Conservation (phyloP, 192 early-diverging fungal species). For the Obelidium mucronatum region DNA sequence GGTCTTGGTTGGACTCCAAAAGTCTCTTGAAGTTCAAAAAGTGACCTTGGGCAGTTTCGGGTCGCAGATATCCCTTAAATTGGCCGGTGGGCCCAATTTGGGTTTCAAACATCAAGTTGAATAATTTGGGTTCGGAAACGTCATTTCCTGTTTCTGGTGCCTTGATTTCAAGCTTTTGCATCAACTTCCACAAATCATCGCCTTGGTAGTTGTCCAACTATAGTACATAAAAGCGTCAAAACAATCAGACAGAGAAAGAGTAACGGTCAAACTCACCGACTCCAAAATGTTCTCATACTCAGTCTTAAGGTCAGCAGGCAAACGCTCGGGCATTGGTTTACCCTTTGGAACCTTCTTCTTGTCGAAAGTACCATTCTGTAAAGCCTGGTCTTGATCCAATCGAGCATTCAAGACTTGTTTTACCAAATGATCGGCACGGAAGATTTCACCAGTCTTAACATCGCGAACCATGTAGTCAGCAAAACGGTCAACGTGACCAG, state of each 20-base stretch:
- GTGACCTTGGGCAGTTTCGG: conserved; percentile 99
- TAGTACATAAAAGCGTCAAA: not conserved
- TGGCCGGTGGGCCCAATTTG: conserved; percentile 98
- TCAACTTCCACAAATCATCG: conserved; percentile 82
- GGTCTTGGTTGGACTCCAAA: conserved; percentile 96
- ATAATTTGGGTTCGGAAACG: conserved; percentile 86
- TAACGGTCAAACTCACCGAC: conserved; percentile 56
- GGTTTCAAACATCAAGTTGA: conserved; percentile 99
- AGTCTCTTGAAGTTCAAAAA: conserved; percentile 98
- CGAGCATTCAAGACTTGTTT: conserved; percentile 92
- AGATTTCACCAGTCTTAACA: conserved; percentile 88
- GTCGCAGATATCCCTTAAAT: conserved; percentile 90
- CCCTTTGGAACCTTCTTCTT: conserved; percentile 72
- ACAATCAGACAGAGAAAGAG: not conserved
- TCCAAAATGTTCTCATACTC: conserved; percentile 91
- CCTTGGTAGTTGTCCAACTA: conserved; percentile 97
- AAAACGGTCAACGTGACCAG: conserved; percentile 99
- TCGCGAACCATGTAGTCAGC: conserved; percentile 99
- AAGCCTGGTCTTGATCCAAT: conserved; percentile 78
- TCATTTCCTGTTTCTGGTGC: conserved; percentile 93
- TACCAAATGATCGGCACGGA: conserved; percentile 97
- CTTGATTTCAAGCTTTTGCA: conserved; percentile 82
- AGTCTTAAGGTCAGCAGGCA: conserved; percentile 64
- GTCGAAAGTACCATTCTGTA: conserved; percentile 48
- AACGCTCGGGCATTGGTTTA: conserved; percentile 65